These are phyloP conservation scores for Teratosphaeria nubilosa DNA, from an alignment of 2,329 filamentous ascomycete species.

Conservation along the genomic window DNA sequence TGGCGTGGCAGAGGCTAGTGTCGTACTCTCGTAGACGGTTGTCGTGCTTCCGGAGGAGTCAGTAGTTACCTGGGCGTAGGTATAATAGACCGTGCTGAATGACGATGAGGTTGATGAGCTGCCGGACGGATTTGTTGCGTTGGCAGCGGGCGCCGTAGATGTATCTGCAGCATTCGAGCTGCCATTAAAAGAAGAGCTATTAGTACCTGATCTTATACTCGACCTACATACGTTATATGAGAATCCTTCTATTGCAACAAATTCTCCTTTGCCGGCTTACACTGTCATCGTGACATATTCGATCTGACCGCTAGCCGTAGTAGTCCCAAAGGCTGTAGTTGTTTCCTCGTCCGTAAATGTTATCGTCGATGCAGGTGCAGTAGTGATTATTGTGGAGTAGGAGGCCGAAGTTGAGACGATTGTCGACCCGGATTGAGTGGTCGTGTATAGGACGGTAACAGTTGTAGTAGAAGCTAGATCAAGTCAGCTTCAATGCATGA, in stretches of 20 bases:
- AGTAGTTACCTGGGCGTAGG: background rate
- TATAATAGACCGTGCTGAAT: background rate
- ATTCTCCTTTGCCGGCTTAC: background rate
- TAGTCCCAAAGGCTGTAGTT: background rate
- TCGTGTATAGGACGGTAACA: background rate
- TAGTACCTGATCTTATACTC: background rate
- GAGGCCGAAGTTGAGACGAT: background rate
- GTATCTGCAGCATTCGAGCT: background rate
- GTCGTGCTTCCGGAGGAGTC: background rate
- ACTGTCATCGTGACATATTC: background rate
- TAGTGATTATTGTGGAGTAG: background rate
- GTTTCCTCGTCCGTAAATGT: background rate
- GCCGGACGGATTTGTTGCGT: background rate
- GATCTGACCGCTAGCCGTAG: background rate
- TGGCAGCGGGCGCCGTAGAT: background rate
- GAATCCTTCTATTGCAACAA: background rate
- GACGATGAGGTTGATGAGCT: background rate
- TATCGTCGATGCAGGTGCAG: background rate
- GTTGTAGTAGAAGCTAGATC: background rate
- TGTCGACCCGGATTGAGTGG: background rate
- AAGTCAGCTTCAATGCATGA: background rate
- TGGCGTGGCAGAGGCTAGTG: background rate
- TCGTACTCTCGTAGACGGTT: background rate
- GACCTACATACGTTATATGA: background rate
- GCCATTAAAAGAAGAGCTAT: background rate